Percentiles rank a stretch among this genome's conserved stretches.
Evolutionary conservation across 805 yeast species (phyloP).

Genomic region (Kluyveromyces starmeri): DNA sequence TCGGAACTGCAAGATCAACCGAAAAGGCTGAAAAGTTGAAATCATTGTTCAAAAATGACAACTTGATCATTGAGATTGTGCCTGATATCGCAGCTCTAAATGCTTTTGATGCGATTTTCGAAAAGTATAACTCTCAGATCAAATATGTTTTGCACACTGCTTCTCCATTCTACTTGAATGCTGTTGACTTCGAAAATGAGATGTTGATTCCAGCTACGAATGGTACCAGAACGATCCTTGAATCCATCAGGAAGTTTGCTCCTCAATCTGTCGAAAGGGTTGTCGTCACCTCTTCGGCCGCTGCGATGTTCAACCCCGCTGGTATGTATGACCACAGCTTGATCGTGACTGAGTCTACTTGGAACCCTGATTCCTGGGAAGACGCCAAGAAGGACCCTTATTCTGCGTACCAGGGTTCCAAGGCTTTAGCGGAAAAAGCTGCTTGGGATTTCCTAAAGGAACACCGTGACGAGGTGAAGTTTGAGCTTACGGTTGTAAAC

Average conservation of each 20-base stretch:
- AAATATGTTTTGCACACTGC: slow-evolving; percentile 43
- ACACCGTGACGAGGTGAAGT: slow-evolving; percentile 31
- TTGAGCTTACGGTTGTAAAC: slow-evolving; percentile 33
- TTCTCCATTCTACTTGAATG: slow-evolving; percentile 33
- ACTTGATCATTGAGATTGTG: slow-evolving; percentile 29
- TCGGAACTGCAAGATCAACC: slow-evolving; percentile 42
- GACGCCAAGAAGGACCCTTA: slow-evolving; percentile 11
- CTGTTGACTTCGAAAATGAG: slow-evolving; percentile 39
- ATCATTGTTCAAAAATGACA: slow-evolving; percentile 24
- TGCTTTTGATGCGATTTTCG: slow-evolving; percentile 39
- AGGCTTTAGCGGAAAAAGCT: slow-evolving; percentile 47
- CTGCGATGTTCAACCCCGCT: slow-evolving; percentile 34
- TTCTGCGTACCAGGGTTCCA: slow-evolving; percentile 37
- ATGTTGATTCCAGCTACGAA: slow-evolving; percentile 44
- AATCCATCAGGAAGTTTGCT: slow-evolving; percentile 35
- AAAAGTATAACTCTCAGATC: slow-evolving; percentile 32
- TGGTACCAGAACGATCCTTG: slow-evolving; percentile 42
- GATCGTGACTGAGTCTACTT: slow-evolving; percentile 27
- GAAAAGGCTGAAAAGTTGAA: slow-evolving; percentile 35
- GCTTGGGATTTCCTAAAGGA: slow-evolving; percentile 44
- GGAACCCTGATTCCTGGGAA: slow-evolving; percentile 31
- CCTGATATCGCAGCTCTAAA: slow-evolving; percentile 27
- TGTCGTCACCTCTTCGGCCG: slow-evolving; percentile 46
- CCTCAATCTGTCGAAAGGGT: slow-evolving; percentile 36
- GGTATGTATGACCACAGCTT: slow-evolving; percentile 11